These are phyloP conservation scores for Aspergillus bombycis DNA, from an alignment of 2,329 filamentous ascomycete species.

Conservation along the genomic window DNA sequence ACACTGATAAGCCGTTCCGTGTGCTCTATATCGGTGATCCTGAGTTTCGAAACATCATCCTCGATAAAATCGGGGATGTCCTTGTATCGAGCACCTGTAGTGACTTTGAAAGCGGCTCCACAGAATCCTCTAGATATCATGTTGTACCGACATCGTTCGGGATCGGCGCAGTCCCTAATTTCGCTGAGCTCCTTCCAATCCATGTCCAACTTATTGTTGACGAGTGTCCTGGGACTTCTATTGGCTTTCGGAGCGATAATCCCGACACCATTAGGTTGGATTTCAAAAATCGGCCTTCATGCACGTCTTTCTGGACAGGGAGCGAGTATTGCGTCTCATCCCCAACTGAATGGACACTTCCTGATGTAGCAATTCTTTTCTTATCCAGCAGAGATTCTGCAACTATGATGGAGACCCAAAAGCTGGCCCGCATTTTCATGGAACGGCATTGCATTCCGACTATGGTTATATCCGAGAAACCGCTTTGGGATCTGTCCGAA, in stretches of 20 bases:
- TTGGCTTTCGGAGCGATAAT: slow-evolving; percentile 26
- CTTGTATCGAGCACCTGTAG: slow-evolving; percentile 45
- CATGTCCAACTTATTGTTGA: slow-evolving; percentile 53
- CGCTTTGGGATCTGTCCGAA: slow-evolving; percentile 43
- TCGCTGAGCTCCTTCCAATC: slow-evolving; percentile 52
- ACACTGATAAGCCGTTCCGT: slow-evolving; percentile 47
- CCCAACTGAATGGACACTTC: slow-evolving; percentile 45
- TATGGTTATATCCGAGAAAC: slow-evolving; percentile 49
- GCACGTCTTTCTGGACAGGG: slow-evolving; percentile 42
- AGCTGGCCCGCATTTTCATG: slow-evolving; percentile 43
- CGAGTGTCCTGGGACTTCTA: slow-evolving; percentile 44
- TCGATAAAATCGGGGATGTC: slow-evolving; percentile 53
- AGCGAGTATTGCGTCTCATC: slow-evolving; percentile 43
- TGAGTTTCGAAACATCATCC: slow-evolving; percentile 43
- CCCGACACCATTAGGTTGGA: slow-evolving; percentile 39
- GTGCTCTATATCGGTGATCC: slow-evolving; percentile 48
- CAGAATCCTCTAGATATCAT: slow-evolving; percentile 50
- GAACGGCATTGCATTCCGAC: slow-evolving; percentile 47
- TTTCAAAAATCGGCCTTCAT: slow-evolving; percentile 44
- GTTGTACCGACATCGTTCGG: slow-evolving; percentile 53
- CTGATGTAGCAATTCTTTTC: slow-evolving; percentile 52
- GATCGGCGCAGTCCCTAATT: slow-evolving; percentile 47
- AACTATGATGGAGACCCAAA: slow-evolving; percentile 32
- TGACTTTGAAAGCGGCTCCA: slow-evolving; percentile 37
- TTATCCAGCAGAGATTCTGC: slow-evolving; percentile 40